Base-by-base conservation (phyloP, 2,329 filamentous ascomycete genomes). In the Dactylellina haptotyla region DNA sequence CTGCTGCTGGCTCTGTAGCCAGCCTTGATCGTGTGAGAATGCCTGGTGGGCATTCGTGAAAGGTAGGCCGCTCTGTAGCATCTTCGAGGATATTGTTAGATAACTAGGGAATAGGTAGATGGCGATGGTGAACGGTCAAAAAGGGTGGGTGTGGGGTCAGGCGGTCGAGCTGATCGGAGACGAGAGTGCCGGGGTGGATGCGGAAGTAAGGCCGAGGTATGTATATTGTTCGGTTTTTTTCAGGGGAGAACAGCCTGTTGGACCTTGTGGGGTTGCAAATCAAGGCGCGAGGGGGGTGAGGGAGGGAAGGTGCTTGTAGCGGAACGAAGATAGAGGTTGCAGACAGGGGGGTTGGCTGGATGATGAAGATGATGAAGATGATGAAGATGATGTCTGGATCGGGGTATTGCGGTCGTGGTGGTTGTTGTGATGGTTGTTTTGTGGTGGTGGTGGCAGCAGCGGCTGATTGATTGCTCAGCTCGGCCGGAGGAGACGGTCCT, bases 11-110 rank as follows among this genome's bases (percentile, higher is more conserved):
- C 34, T 57, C 45, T 76, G 65, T 32, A 77, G 75, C 50, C 70
- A 67, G 58, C 76, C 76, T 28, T 77, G 76, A 45, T 77, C 76
- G 41, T 77, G 77, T 16, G 73, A 71, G 46, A 77, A 78, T 41
- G 75, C 76, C 50, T 78, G 77, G 51, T 77, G 76, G 18, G 59
- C 57, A 45, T 61, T 53, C 3, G 69, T 26, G 25, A 69, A 75
- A n/a, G 62, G 73, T 18, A 72, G 66, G 28, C 56, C 51, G 30
- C 62, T 65, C 53, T 72, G 73, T 67, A 75, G 57, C 73, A 75
- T 75, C 61, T 56, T 62, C 28, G 57, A 53, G 32, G 67, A 59
- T 50, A 32, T 48, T 45, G 28, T 25, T 23, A 43, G 28, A 16
- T 48, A 32, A 45, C 16, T 56, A 34, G 58, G 57, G 39, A 43